These are phyloP conservation scores for Leishmania tarentolae DNA, from an alignment of 208 protist genomes.

Conservation along the genomic window DNA sequence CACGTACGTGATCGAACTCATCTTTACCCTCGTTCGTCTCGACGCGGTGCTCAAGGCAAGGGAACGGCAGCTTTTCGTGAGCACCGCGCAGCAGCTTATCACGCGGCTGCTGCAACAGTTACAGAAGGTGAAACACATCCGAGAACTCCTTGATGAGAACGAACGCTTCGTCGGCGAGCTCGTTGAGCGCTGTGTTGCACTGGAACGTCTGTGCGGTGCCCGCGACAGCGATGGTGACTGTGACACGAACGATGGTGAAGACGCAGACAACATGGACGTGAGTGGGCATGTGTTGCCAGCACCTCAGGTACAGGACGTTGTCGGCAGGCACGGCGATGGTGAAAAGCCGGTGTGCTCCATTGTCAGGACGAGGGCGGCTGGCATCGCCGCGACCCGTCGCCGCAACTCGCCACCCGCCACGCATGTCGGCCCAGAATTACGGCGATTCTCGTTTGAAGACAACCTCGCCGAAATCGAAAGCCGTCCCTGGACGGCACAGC, in stretches of 20 bases:
- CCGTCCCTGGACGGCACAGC: neutral
- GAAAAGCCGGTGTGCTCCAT: neutral
- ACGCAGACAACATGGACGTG: conserved; percentile 1
- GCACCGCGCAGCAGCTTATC: conserved; percentile 63
- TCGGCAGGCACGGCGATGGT: neutral
- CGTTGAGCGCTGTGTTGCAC: conserved; percentile 41
- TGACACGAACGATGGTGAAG: conserved; percentile 13
- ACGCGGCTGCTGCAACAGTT: conserved; percentile 44
- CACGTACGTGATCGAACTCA: conserved; percentile 78
- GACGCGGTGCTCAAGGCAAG: conserved; percentile 67
- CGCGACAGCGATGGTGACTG: conserved; percentile 4
- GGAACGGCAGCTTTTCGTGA: conserved; percentile 75
- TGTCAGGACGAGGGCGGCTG: neutral
- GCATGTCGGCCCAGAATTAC: neutral
- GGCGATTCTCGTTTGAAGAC: conserved; percentile 27
- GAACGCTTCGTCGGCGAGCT: conserved; percentile 45
- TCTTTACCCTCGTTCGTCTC: conserved; percentile 69
- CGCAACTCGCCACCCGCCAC: neutral
- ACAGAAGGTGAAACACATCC: conserved; percentile 39
- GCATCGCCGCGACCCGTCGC: neutral
- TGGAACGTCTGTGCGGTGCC: conserved; percentile 17
- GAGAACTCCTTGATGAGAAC: conserved; percentile 42
- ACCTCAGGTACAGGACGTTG: neutral
- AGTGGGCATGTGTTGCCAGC: neutral
- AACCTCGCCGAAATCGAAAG: conserved; percentile 8